phyloP scores from a whole-genome alignment of 768 basidiomycete species.

The Termitomyces sp. region DNA sequence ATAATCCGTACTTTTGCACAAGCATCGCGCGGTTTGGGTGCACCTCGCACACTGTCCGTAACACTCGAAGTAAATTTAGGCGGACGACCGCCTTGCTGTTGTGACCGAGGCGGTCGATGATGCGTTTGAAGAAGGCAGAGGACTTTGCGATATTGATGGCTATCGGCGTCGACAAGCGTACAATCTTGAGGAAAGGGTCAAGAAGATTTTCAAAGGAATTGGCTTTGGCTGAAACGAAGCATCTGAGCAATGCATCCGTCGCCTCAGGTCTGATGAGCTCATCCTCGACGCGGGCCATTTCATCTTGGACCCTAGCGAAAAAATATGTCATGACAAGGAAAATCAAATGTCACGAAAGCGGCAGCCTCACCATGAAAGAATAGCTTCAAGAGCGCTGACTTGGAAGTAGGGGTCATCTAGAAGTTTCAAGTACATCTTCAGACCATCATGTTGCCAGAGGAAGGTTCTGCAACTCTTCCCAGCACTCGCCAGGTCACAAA shows the following conservation, averaged over 20 bases:
- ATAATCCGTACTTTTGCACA: slow-evolving; percentile 78
- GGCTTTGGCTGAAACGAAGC: slow-evolving; percentile 83
- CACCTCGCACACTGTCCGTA: slow-evolving; percentile 83
- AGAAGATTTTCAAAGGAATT: slow-evolving; percentile 91
- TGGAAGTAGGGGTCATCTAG: slow-evolving; percentile 89
- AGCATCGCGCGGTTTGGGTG: slow-evolving; percentile 82
- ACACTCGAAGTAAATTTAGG: slow-evolving; percentile 82
- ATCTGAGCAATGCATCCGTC: slow-evolving; percentile 65
- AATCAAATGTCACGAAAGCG: background rate
- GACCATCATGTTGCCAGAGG: slow-evolving; percentile 93
- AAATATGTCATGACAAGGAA: background rate
- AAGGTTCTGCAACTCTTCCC: slow-evolving; percentile 89
- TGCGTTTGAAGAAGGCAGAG: slow-evolving; percentile 80
- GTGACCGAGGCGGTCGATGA: slow-evolving; percentile 73
- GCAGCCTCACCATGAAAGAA: slow-evolving; percentile 74
- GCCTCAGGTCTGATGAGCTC: slow-evolving; percentile 66
- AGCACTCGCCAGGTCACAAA: slow-evolving; percentile 94
- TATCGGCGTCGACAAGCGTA: slow-evolving; percentile 70
- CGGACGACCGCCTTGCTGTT: slow-evolving; percentile 84
- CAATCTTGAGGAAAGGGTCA: slow-evolving; percentile 90
- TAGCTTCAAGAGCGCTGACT: slow-evolving; percentile 86
- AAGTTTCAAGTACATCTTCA: slow-evolving; percentile 73
- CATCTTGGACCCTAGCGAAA: slow-evolving; percentile 80
- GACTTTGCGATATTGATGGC: slow-evolving; percentile 76
- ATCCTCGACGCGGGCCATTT: slow-evolving; percentile 91